phyloP scores from a whole-genome alignment of 345 rosid species.

The Atalantia buxifolia region DNA sequence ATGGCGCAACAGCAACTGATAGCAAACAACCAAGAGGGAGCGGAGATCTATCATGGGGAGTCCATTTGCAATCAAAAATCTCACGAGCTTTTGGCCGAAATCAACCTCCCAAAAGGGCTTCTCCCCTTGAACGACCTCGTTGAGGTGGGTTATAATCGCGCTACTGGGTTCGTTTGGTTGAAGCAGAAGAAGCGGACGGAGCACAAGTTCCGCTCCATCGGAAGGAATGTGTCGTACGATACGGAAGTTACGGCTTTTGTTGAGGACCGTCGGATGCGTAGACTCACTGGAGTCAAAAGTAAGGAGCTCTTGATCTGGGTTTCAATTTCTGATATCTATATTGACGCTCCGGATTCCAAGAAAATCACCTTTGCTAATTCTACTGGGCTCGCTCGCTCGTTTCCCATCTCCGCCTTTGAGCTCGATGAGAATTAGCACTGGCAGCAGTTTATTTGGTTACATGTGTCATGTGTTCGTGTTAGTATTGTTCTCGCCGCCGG shows the following conservation, averaged over 20 bases:
- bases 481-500: too few relatives aligned
- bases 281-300: constrained; percentile 47
- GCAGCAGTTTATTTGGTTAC: too few relatives aligned
- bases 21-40: constrained; percentile 34
- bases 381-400: constrained; percentile 47
- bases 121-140: constrained; percentile 49
- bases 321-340: constrained; percentile 42
- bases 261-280: constrained; percentile 47
- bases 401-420: constrained; percentile 57
- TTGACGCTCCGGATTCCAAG: constrained; percentile 24
- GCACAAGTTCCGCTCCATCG: constrained; percentile 39
- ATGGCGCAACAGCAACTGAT: constrained; percentile 33
- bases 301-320: constrained; percentile 63
- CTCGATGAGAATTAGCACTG: constrained; percentile 13
- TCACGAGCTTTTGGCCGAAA: constrained; percentile 32
- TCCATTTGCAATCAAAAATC: constrained; percentile 49
- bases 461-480: background rate
- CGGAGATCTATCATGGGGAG: constrained; percentile 48
- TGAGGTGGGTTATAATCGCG: constrained; percentile 49
- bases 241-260: constrained; percentile 48
- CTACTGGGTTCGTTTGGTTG: constrained; percentile 62
- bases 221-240: constrained; percentile 43
- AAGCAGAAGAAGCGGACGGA: constrained; percentile 41
- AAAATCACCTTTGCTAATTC: constrained; percentile 47
- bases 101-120: constrained; percentile 51